Percentiles rank a stretch among this genome's conserved stretches.
These are phyloP conservation scores for Fusarium sp. DNA, from an alignment of 2,329 filamentous ascomycete species.

Conservation along the genomic window DNA sequence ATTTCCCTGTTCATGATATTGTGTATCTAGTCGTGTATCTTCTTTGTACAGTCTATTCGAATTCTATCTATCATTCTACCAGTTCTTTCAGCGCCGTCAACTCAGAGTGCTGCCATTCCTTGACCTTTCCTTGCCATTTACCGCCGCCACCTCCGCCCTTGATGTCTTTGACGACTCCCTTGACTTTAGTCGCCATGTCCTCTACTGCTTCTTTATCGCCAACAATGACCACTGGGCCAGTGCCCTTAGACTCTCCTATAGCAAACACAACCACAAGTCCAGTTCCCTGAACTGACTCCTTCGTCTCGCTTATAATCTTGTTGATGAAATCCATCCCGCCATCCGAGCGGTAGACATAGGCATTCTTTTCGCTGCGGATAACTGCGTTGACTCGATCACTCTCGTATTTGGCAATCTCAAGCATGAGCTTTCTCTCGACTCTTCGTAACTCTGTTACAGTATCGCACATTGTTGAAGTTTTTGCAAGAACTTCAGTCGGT, in stretches of 20 bases:
- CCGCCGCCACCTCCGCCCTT: constrained; percentile 46
- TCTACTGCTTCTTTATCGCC: constrained; percentile 41
- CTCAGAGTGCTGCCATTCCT: constrained; percentile 41
- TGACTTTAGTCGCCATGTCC: constrained; percentile 23
- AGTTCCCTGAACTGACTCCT: constrained; percentile 27
- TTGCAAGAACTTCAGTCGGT: constrained; percentile 36
- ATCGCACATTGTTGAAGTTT: constrained; percentile 26
- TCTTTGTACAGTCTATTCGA: neutral
- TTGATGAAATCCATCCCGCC: constrained; percentile 48
- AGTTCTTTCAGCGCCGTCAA: constrained; percentile 37
- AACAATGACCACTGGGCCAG: constrained; percentile 42
- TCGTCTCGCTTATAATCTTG: constrained; percentile 40
- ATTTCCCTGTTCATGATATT: too few species aligned
- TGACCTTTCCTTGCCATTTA: constrained; percentile 50
- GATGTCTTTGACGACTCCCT: constrained; percentile 35
- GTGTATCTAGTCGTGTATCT: neutral
- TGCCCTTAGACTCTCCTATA: constrained; percentile 39
- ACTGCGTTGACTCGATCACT: constrained; percentile 33
- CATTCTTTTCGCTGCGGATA: constrained; percentile 32
- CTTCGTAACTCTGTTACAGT: constrained; percentile 35
- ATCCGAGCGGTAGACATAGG: constrained; percentile 41
- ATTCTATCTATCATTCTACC: constrained; percentile 18
- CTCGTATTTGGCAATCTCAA: constrained; percentile 47
- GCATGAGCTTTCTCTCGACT: constrained; percentile 43
- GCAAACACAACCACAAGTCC: constrained; percentile 40